Percentiles rank a stretch among this genome's conserved stretches.
These are phyloP conservation scores for Candida coleopterorum DNA, from an alignment of 805 yeast genomes.

Conservation along the genomic window DNA sequence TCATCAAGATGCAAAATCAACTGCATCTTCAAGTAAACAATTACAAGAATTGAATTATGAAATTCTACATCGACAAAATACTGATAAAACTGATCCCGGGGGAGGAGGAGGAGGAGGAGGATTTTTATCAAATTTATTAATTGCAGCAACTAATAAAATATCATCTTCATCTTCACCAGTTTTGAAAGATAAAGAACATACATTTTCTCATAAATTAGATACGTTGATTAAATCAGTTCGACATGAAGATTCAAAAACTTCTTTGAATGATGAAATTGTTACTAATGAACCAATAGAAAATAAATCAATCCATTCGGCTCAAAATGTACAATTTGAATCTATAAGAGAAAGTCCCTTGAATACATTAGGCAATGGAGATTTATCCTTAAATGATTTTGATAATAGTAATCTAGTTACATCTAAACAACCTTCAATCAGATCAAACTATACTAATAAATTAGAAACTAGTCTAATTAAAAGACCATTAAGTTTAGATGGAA, in stretches of 20 bases:
- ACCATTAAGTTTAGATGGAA: conserved; percentile 16
- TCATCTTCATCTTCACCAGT: conserved; percentile 2
- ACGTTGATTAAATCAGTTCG: conserved; percentile 18
- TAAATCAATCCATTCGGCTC: conserved; percentile 7
- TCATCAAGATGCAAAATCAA: not conserved
- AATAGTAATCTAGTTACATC: conserved; percentile 4
- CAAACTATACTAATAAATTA: not conserved
- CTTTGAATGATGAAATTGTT: not conserved
- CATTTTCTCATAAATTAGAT: conserved; percentile 23
- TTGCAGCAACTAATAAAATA: conserved; percentile 30
- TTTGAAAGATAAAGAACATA: conserved; percentile 8
- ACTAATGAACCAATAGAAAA: not conserved
- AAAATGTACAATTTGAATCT: conserved; percentile 42
- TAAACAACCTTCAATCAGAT: conserved; percentile 8
- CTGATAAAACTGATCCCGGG: no score
- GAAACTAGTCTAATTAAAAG: conserved; percentile 8
- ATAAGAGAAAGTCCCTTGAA: conserved; percentile 43
- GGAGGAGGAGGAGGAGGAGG: conserved; percentile 20
- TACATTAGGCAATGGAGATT: conserved; percentile 47
- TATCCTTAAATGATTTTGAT: conserved; percentile 21
- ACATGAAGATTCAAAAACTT: conserved; percentile 6
- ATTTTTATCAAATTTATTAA: conserved; percentile 38
- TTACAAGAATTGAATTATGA: conserved; percentile 2
- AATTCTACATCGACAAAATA: not conserved
- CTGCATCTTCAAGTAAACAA: not conserved